Evolutionary conservation across 306 rosid genomes (phyloP), one percentile per base, ranked within the genome.

Genomic region (Inga laurina): DNA sequence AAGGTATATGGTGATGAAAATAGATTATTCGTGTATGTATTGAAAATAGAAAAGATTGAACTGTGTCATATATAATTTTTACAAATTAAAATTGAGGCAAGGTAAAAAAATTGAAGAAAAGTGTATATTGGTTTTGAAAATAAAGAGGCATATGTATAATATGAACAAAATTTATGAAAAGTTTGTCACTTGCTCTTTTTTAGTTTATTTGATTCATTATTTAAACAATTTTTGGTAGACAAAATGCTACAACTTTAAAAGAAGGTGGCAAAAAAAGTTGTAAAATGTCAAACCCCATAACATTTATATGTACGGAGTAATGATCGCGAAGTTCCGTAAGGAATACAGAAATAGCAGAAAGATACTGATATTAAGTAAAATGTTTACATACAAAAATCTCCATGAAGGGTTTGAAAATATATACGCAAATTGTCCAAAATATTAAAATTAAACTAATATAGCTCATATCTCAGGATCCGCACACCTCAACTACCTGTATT

Each of bases 261-360:
- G 64, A 56, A 89, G 68, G 83, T 56, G 74, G 34, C 37, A 83
- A 61, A 74, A 89, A 88, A 93, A 87, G 91, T 91, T 91, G 90
- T 79, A 89, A 86, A 90, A 32, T 32, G 34, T 32, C 34, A 27
- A 27, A 27, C 30, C 30, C 30, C 30, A 0, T 27, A 27, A 27
- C 30, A 27, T 27, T 27, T 27, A 27, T 27, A 27, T 27, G 30
- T 27, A 27, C 30, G 1, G 30, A 1, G 30, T 27, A 27, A 27
- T 27, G 30, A 27, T 27, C 1, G 1, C 1, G 30, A 27, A 27
- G 30, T 27, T 27, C 30, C 1, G 30, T 27, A 27, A 1, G 30
- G 30, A 27, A 27, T 27, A 27, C 30, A 27, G 1, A 27, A 27
- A 27, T 27, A 27, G 30, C 1, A 27, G 30, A 27, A 27, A 27